Evolutionary conservation across 2,329 filamentous ascomycete genomes (phyloP), one percentile per base, ranked within the genome.

Genomic region (Xylariales sp.): DNA sequence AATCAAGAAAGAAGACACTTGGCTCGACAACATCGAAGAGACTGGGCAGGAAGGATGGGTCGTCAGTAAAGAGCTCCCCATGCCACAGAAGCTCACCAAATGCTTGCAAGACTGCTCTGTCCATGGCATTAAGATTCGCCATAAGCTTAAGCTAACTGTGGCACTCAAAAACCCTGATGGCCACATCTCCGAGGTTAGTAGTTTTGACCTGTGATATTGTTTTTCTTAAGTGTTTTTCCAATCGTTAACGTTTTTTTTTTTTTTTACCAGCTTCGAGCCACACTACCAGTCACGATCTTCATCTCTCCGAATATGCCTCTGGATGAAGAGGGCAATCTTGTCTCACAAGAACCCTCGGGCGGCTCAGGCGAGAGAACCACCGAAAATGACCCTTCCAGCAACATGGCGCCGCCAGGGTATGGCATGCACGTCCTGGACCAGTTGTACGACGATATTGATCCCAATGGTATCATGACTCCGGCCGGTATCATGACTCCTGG

Each of bases 111-210:
- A 95, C 54, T 82, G 93, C 31, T 88, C 95, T 52, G 82, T 84
- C 16, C 82, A 88, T 51, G 87, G 88, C 35, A 94, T 98, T 66
- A 95, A 93, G 61, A 77, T 97, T 37, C 78, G 88, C 40, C 93
- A 98, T 62, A 95, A 95, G 65, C 75, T 97, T 49, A 91, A 91
- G 66, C 76, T 97, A 54, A 88, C 88, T 34, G 83, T 97, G 43
- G 88, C 91, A 32, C 76, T 98, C 27, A 85, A 89, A 61, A 97
- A 98, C 52, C 91, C 93, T 1, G 93, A 98, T 57, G 91, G 90
- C 0, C 93, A 97, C 56, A 76, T 90, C 39, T 96, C 90, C 40
- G 91, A 97, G 74, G 81, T 85, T 69, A 56, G 70, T 53, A 40
- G 29, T 37, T 14, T 18, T 10, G 23, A 33, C 14, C 23, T 11